Evolutionary conservation across 2,329 filamentous ascomycete species (phyloP).

Genomic region (Trichoderma sp.): DNA sequence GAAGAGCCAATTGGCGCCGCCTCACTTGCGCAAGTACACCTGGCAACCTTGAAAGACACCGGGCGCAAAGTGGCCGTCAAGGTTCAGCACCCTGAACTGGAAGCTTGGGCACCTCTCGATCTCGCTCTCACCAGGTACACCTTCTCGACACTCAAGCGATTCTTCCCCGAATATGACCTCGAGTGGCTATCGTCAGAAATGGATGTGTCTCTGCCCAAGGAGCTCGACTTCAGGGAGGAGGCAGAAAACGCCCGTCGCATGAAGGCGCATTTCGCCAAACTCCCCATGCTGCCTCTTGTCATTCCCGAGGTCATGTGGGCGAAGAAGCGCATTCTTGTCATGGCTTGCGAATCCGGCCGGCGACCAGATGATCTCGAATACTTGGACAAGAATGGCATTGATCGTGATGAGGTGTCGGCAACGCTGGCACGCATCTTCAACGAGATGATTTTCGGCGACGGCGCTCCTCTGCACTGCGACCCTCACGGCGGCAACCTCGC

Average conservation of each 20-base stretch:
- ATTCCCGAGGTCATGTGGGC: slow-evolving; percentile 91
- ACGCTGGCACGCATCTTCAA: slow-evolving; percentile 92
- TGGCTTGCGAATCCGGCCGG: slow-evolving; percentile 86
- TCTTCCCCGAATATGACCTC: slow-evolving; percentile 96
- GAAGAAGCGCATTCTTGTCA: slow-evolving; percentile 83
- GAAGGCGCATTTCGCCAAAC: slow-evolving; percentile 73
- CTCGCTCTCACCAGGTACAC: slow-evolving; percentile 83
- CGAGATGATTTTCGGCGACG: slow-evolving; percentile 95
- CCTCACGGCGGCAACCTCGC: slow-evolving; percentile 96
- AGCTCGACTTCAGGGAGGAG: slow-evolving; percentile 86
- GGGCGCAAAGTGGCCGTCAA: slow-evolving; percentile 92
- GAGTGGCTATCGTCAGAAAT: slow-evolving; percentile 95
- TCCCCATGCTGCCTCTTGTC: slow-evolving; percentile 75
- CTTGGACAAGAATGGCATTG: slow-evolving; percentile 81
- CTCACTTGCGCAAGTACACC: slow-evolving; percentile 90
- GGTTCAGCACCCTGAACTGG: slow-evolving; percentile 86
- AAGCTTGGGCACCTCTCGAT: slow-evolving; percentile 88
- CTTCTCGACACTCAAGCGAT: slow-evolving; percentile 83
- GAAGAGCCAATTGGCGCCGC: slow-evolving; percentile 82
- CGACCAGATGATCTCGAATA: slow-evolving; percentile 87
- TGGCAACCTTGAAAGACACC: slow-evolving; percentile 77
- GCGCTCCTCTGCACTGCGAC: slow-evolving; percentile 91
- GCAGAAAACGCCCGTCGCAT: slow-evolving; percentile 79
- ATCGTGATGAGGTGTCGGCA: slow-evolving; percentile 92
- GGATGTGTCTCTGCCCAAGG: slow-evolving; percentile 84